Evolutionary conservation across 2,329 filamentous ascomycete species (phyloP).

Genomic region (Scortechinia acanthostroma): DNA sequence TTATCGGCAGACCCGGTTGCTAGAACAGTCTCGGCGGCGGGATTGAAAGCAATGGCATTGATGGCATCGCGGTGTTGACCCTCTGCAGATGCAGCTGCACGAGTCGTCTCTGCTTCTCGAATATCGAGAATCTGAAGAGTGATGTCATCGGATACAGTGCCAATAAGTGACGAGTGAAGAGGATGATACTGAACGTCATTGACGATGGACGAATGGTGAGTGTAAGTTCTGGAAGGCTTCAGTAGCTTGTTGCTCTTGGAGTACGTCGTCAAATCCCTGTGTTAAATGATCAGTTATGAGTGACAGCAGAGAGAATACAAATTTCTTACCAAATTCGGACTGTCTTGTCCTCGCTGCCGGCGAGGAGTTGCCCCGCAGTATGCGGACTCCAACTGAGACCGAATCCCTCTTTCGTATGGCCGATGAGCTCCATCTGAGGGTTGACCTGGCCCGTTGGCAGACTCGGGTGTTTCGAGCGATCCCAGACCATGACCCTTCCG

Average conservation of each 20-base stretch:
- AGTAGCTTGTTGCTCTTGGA: constrained; percentile 64
- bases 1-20: constrained; percentile 94
- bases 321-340: constrained; percentile 75
- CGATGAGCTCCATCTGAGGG: constrained; percentile 76
- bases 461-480: constrained; percentile 86
- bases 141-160: constrained; percentile 89
- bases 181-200: constrained; percentile 97
- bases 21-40: constrained; percentile 78
- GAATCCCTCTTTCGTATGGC: constrained; percentile 84
- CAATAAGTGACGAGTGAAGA: constrained; percentile 75
- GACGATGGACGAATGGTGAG: constrained; percentile 81
- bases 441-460: constrained; percentile 68
- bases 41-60: constrained; percentile 93
- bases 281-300: constrained; percentile 5
- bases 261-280: constrained; percentile 74
- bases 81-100: constrained; percentile 61
- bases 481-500: constrained; percentile 83
- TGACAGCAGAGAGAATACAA: neutral
- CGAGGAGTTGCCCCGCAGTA: constrained; percentile 72
- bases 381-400: constrained; percentile 90
- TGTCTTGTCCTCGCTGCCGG: constrained; percentile 85
- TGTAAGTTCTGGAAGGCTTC: constrained; percentile 69
- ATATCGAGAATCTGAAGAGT: constrained; percentile 87
- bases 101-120: constrained; percentile 59
- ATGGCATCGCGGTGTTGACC: constrained; percentile 84